Evolutionary conservation across 768 basidiomycete genomes (phyloP).

Genomic region (Strobilomyces dryophilus): DNA sequence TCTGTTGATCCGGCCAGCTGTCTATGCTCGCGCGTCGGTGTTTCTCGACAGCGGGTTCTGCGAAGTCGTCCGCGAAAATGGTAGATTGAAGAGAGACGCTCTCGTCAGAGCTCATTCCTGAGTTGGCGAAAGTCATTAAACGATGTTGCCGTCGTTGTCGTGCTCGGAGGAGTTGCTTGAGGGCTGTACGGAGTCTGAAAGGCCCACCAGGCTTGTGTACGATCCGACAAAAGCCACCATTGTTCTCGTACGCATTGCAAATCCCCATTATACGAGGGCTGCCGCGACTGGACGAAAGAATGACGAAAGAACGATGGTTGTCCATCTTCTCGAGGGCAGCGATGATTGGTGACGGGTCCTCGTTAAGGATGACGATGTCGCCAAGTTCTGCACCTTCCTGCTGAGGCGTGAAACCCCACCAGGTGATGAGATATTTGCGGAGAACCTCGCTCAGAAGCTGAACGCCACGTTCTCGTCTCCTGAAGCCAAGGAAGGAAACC

Average conservation of each 20-base stretch:
- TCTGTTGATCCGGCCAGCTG: constrained; percentile 21
- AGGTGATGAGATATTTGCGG: constrained; percentile 58
- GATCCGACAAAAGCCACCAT: constrained; percentile 86
- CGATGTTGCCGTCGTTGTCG: constrained; percentile 30
- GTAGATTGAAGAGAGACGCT: constrained; percentile 25
- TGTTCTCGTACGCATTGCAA: constrained; percentile 66
- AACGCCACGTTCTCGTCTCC: constrained; percentile 56
- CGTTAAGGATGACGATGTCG: constrained; percentile 79
- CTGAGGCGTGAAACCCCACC: constrained; percentile 69
- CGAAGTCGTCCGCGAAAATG: constrained; percentile 25
- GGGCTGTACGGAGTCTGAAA: constrained; percentile 57
- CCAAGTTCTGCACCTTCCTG: constrained; percentile 43
- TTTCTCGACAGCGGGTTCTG: constrained; percentile 12
- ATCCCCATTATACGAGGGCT: constrained; percentile 58
- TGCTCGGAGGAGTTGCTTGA: constrained; percentile 44
- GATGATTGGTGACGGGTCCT: constrained; percentile 58
- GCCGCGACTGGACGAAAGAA: constrained; percentile 70
- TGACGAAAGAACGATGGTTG: constrained; percentile 61
- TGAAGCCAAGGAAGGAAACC: constrained; percentile 73
- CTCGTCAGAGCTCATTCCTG: constrained; percentile 23
- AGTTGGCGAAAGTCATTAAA: constrained; percentile 14
- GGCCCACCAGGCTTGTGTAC: constrained; percentile 90
- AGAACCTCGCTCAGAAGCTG: constrained; percentile 63
- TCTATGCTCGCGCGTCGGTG: constrained; percentile 34
- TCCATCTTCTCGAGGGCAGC: constrained; percentile 56